phyloP scores from a whole-genome alignment of 208 protist genomes.

The Zelonia costaricensis region DNA sequence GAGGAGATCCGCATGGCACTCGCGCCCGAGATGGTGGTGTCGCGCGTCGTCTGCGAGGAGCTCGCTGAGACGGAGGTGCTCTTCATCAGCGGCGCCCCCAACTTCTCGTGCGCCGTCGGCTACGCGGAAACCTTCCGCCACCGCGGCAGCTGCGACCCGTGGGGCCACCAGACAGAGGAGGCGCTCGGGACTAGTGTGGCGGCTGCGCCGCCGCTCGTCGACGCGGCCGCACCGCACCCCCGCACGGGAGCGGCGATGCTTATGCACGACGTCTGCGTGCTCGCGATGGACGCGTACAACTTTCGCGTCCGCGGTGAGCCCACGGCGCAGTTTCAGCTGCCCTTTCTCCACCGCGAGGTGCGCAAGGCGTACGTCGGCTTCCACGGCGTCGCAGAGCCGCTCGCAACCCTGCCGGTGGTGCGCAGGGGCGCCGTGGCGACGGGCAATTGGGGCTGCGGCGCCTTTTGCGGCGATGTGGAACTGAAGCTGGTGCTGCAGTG shows the following conservation, averaged over 20 bases:
- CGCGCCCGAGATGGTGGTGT: slow-evolving; percentile 78
- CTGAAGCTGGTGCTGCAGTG: slow-evolving; percentile 89
- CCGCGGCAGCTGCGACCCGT: slow-evolving; percentile 3
- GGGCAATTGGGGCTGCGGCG: slow-evolving; percentile 93
- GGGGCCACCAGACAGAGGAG: background rate
- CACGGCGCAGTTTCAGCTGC: slow-evolving; percentile 47
- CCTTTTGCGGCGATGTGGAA: slow-evolving; percentile 81
- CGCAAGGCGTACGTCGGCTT: slow-evolving; percentile 87
- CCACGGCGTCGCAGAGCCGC: slow-evolving; percentile 15
- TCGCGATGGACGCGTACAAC: slow-evolving; percentile 79
- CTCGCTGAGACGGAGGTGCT: slow-evolving; percentile 71
- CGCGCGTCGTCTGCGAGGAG: slow-evolving; percentile 63
- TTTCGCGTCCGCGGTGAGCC: slow-evolving; percentile 15
- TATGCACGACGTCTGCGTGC: slow-evolving; percentile 45
- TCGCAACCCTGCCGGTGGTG: slow-evolving; percentile 16
- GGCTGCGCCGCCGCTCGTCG: background rate
- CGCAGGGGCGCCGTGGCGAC: slow-evolving; percentile 56
- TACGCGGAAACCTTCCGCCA: slow-evolving; percentile 76
- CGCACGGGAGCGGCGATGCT: slow-evolving; percentile 9
- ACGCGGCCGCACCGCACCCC: background rate
- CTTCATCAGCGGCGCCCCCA: slow-evolving; percentile 56
- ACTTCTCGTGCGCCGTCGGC: slow-evolving; percentile 64
- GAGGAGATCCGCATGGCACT: slow-evolving; percentile 91
- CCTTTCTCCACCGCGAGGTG: slow-evolving; percentile 67
- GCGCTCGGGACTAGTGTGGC: background rate